Percentiles rank a stretch among this genome's conserved stretches.
phyloP scores from a whole-genome alignment of 2,329 filamentous ascomycete species.

The Penicillium griseofulvum region DNA sequence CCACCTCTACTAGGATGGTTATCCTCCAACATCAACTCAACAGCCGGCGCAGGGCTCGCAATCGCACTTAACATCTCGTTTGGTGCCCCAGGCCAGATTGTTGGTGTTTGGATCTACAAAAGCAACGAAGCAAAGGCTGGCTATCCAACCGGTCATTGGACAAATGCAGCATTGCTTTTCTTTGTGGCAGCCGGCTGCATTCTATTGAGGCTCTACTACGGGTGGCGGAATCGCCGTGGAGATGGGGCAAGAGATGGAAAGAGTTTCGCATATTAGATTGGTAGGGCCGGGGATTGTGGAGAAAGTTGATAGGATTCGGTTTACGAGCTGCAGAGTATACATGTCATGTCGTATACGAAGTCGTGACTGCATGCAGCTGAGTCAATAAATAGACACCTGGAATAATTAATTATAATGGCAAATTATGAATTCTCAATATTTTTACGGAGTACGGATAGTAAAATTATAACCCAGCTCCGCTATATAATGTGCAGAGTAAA shows the following conservation, averaged over 20 bases:
- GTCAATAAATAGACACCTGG: neutral
- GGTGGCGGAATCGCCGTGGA: conserved; percentile 41
- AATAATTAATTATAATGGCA: neutral
- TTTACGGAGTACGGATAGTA: neutral
- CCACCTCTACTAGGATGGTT: conserved; percentile 70
- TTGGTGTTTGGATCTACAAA: conserved; percentile 73
- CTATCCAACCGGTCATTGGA: conserved; percentile 70
- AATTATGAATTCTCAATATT: neutral
- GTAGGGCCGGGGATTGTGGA: neutral
- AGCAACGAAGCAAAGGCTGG: conserved; percentile 58
- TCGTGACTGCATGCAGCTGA: neutral
- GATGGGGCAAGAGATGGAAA: conserved; percentile 18
- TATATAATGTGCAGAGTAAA: neutral
- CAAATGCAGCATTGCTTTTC: conserved; percentile 60
- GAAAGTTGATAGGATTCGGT: neutral
- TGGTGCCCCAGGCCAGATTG: conserved; percentile 68
- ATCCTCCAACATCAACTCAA: conserved; percentile 64
- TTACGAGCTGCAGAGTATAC: neutral
- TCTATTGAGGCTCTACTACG: conserved; percentile 57
- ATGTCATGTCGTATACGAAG: neutral
- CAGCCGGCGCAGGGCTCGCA: conserved; percentile 64
- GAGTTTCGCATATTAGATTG: conserved; percentile 28
- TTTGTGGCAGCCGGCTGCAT: conserved; percentile 58
- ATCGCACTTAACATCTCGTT: conserved; percentile 69
- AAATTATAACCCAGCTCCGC: neutral